Percentiles rank a stretch among this genome's conserved stretches.
These are phyloP conservation scores for Rhodamnia rubescens DNA, from an alignment of 345 rosid species.

Conservation along the genomic window DNA sequence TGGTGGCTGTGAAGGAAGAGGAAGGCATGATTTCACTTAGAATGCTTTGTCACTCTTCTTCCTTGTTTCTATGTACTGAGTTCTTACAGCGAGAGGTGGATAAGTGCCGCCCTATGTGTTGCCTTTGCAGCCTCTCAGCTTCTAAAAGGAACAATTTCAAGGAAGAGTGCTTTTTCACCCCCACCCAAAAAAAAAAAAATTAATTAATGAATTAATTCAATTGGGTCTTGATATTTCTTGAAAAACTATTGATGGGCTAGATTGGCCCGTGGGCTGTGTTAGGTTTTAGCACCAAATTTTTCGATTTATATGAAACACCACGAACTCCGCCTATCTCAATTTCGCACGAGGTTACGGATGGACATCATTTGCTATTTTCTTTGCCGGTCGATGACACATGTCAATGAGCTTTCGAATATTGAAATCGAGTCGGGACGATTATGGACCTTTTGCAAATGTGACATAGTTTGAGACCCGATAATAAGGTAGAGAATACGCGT, in stretches of 20 bases:
- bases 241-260: background rate
- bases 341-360: too few species aligned
- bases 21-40: background rate
- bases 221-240: background rate
- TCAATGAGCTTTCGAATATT: background rate
- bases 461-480: background rate
- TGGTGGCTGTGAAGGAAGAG: background rate
- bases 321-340: too few species aligned
- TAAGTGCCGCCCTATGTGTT: background rate
- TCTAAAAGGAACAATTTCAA: too few species aligned
- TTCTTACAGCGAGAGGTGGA: background rate
- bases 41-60: background rate
- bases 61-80: background rate
- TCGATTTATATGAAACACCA: too few species aligned
- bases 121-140: background rate
- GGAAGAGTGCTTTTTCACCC: too few species aligned
- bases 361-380: too few species aligned
- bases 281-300: background rate
- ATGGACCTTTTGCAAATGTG: background rate
- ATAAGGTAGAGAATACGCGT: accelerated
- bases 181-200: too few species aligned
- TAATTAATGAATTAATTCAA: too few species aligned
- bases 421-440: background rate
- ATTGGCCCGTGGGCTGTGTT: background rate
- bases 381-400: background rate